Base-by-base conservation (phyloP, 768 basidiomycete species). In the Macrolepiota fuliginosa region DNA sequence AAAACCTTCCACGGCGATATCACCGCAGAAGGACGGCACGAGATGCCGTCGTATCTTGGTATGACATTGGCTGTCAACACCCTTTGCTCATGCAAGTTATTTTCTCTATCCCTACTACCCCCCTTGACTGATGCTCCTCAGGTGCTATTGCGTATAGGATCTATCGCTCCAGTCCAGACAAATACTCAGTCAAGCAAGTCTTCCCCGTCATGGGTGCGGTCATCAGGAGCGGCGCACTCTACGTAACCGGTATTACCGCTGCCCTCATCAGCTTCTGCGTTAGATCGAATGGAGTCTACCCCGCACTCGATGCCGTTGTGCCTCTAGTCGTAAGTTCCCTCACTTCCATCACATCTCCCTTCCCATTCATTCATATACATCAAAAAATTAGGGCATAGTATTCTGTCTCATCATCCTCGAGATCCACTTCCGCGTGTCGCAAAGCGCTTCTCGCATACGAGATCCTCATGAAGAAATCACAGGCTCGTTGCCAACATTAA, bases 401-500 rank as follows among this genome's bases (percentile, higher is more conserved):
- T 61, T 61, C 52, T 35, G 40, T 2, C 51, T 61, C n/a, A 61
- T 61, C 17, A 32, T 61, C 7, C 52, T 61, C 27, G 52, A 61
- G 27, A 61, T 61, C 29, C 51, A 61, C 25, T 39, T 61, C 25
- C 59, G 54, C 45, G 7, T 32, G 29, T 36, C 54, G n/a, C 17
- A 27, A 7, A 42, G 19, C 35, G 19, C 22, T 27, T 7, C 29
- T 6, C 19, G 51, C 25, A 45, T 3, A 0, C 29, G 29, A 32
- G 42, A 40, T 32, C 17, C n/a, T 27, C 11, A n/a, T 9, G 19
- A 17, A 22, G 56, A 58, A 19, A 32, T 17, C 6, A 58, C 56
- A 6, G 24, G 25, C 6, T 54, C 51, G 6, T 51, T 61, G 45
- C 59, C 59, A 13, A 61, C 59, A 46, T 19, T 61, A n/a, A 52